phyloP scores from a whole-genome alignment of 192 early-diverging fungal genomes.

The Podila minutissima region DNA sequence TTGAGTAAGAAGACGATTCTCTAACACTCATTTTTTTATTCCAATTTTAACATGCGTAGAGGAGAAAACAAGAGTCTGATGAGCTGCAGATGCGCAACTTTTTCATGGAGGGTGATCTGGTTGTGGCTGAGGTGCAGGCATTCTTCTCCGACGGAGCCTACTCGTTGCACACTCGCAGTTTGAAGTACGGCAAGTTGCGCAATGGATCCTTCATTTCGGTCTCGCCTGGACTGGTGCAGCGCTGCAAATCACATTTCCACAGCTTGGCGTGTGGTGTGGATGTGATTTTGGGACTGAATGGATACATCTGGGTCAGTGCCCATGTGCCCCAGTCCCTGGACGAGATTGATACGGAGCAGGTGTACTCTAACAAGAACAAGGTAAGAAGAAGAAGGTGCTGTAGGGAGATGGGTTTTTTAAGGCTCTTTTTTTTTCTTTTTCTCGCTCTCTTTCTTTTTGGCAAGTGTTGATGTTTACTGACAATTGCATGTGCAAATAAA shows the following conservation, averaged over 20 bases:
- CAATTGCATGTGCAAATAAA: too few species aligned
- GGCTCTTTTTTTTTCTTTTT: neutral
- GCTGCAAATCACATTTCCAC: constrained; percentile 96
- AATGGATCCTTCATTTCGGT: constrained; percentile 82
- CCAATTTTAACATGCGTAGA: constrained; percentile 43
- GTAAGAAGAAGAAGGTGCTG: constrained; percentile 51
- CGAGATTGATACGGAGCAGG: constrained; percentile 81
- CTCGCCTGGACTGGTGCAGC: constrained; percentile 88
- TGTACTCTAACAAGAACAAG: constrained; percentile 93
- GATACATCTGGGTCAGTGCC: constrained; percentile 96
- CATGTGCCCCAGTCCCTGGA: constrained; percentile 63
- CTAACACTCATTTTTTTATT: neutral
- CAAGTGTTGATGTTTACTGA: too few species aligned
- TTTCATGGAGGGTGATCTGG: constrained; percentile 93
- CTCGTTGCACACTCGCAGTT: constrained; percentile 88
- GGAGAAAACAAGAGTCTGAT: constrained; percentile 95
- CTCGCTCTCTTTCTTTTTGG: neutral
- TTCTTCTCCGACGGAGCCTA: constrained; percentile 90
- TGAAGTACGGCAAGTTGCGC: constrained; percentile 90
- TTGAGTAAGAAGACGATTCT: neutral
- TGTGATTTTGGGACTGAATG: constrained; percentile 94
- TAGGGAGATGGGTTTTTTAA: neutral
- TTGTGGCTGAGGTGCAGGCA: constrained; percentile 90
- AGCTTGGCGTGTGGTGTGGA: constrained; percentile 92
- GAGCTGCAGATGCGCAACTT: constrained; percentile 97